A percentile compares a stretch with the other conserved stretches of the same genome.
phyloP scores from a whole-genome alignment of 371 early-diverging fungal genomes.

The Choanephora cucurbitarum region DNA sequence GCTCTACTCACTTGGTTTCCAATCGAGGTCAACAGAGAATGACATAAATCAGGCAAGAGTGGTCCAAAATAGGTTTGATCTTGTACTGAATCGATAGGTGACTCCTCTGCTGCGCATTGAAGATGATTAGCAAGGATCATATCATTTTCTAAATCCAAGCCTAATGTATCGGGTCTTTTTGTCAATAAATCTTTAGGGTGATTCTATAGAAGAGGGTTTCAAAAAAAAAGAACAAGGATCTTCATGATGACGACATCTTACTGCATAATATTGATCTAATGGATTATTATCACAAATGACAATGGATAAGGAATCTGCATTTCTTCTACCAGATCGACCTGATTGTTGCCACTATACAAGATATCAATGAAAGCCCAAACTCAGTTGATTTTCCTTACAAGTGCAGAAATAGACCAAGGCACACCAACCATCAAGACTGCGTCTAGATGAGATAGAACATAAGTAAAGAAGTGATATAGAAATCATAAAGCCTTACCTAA shows the following conservation, averaged over 20 bases:
- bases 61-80: conserved; percentile 51
- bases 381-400: conserved; percentile 27
- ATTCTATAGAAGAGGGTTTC: conserved; percentile 15
- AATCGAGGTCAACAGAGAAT: conserved; percentile 30
- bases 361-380: not conserved
- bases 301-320: conserved; percentile 59
- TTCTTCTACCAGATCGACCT: conserved; percentile 71
- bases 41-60: conserved; percentile 22
- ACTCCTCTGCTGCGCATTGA: conserved; percentile 69
- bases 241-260: conserved; percentile 8
- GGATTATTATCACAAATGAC: conserved; percentile 51
- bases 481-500: too few relatives aligned
- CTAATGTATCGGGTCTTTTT: conserved; percentile 34
- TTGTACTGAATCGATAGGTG: conserved; percentile 29
- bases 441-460: too few relatives aligned
- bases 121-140: conserved; percentile 55
- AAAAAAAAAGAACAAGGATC: not conserved
- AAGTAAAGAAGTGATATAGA: too few relatives aligned
- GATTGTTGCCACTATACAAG: conserved; percentile 62
- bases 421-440: conserved; percentile 62
- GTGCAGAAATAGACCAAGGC: conserved; percentile 54
- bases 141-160: conserved; percentile 42
- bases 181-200: conserved; percentile 53
- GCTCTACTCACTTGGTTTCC: conserved; percentile 20
- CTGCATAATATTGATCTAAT: conserved; percentile 61